Evolutionary conservation across 768 basidiomycete genomes (phyloP), one percentile per base, ranked within the genome.

Genomic region (Dendrothele bispora): DNA sequence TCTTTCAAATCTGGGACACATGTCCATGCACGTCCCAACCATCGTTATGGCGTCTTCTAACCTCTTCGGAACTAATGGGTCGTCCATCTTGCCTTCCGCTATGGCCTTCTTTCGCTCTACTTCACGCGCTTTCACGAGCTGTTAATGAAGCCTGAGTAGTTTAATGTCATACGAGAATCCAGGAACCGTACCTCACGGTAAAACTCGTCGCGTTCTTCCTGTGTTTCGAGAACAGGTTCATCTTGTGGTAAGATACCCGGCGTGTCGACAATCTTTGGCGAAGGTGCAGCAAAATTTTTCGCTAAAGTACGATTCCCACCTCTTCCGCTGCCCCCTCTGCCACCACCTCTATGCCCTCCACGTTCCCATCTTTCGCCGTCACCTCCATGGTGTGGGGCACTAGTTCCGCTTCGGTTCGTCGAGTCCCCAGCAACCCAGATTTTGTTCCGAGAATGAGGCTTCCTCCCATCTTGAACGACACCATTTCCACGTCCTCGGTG

Each of bases 1-100:
- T 22, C 90, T 78, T 65, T 98, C 95, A 59, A 91, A 97, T 34
- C 88, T 82, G 3, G 95, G 94, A 61, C 95, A 98, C 93, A 98
- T 97, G 51, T 90, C 86, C 70, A 76, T 68, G 60, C 95, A 98
- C 1, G 92, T 95, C 20, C 95, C 95, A 12, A 90, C 81, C 62
- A 98, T 86, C n/a, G 86, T 86, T 46, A 95, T 93, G 15, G 95
- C 94, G 54, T 95, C 86, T 55, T 90, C 90, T 2, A 97, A 75
- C 12, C 86, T 77, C 60, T 87, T 86, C 2, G 87, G 83, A 8
- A 85, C 84, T 34, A 78, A 60, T 0, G 93, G 94, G 60, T 92
- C 91, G 52, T 91, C 88, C 80, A 97, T 93, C 59, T 88, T 84
- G 5, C 92, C 91, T 28, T 86, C 81, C 1, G 83, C 75, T 45